A percentile compares a stretch with the other conserved stretches of the same genome.
Evolutionary conservation across 148 eudicot species (phyloP).

Genomic region (Persicaria maculosa): DNA sequence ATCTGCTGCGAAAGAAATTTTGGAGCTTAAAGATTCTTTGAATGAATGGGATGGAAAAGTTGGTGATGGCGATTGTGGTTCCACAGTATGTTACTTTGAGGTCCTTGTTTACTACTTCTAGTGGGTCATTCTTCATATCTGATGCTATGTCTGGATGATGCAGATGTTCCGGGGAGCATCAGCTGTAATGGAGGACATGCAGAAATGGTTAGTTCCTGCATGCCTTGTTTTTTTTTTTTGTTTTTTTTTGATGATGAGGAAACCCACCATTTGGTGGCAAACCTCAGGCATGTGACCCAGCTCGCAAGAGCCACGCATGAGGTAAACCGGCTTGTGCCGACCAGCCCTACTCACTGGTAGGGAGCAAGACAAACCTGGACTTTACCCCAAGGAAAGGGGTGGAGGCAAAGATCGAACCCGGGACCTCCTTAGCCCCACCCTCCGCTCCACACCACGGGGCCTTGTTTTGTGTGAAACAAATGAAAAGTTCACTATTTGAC

Average conservation of each 20-base stretch:
- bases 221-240: background rate
- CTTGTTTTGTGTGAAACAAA: slow-evolving; percentile 1
- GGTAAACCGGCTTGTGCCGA: too few relatives aligned
- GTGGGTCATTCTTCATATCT: slow-evolving; percentile 13
- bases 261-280: too few relatives aligned
- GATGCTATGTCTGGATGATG: slow-evolving; percentile 22
- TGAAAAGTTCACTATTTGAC: background rate
- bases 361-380: too few relatives aligned
- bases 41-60: slow-evolving; percentile 98
- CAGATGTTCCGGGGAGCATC: slow-evolving; percentile 94
- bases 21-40: slow-evolving; percentile 59
- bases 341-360: too few relatives aligned
- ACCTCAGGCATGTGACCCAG: too few relatives aligned
- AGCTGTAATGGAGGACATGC: slow-evolving; percentile 81
- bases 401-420: too few relatives aligned
- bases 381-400: too few relatives aligned
- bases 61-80: slow-evolving; percentile 99
- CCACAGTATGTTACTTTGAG: slow-evolving; percentile 57
- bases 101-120: background rate
- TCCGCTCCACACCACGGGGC: too few relatives aligned
- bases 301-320: too few relatives aligned
- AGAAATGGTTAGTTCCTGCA: slow-evolving; percentile 47
- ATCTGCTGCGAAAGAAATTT: slow-evolving; percentile 70
- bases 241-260: too few relatives aligned
- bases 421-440: too few relatives aligned